These are phyloP conservation scores for Hygrophorus russula DNA, from an alignment of 768 basidiomycete genomes.

Conservation along the genomic window DNA sequence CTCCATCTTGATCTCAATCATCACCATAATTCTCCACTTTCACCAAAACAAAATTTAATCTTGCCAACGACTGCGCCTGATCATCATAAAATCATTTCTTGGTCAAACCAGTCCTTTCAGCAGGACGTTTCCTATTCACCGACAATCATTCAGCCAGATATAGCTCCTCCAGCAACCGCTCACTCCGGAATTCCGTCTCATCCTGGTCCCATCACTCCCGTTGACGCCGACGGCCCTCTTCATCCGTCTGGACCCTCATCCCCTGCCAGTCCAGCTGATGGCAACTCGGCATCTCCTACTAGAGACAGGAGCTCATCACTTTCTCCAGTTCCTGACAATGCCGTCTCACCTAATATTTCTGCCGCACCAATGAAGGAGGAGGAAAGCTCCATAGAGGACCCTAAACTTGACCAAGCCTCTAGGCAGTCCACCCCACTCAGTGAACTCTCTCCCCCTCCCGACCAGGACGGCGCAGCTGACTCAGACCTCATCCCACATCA, in stretches of 20 bases:
- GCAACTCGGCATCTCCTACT: conserved; percentile 8
- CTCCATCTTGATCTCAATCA: conserved; percentile 45
- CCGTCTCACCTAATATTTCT: conserved; percentile 7
- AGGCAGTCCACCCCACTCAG: conserved; percentile 64
- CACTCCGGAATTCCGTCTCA: not conserved
- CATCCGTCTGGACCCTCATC: conserved; percentile 12
- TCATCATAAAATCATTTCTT: conserved; percentile 21
- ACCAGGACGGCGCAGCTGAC: conserved; percentile 30
- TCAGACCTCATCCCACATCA: not conserved
- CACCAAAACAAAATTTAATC: conserved; percentile 32
- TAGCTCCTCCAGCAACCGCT: not conserved
- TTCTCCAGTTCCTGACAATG: conserved; percentile 36
- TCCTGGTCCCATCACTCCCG: conserved; percentile 14
- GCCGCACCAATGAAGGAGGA: conserved; percentile 9
- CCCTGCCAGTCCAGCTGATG: conserved; percentile 15
- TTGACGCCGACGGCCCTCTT: conserved; percentile 11
- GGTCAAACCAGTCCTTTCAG: conserved; percentile 16
- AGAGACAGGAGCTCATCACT: conserved; percentile 43
- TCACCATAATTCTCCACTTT: conserved; percentile 24
- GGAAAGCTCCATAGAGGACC: conserved; percentile 10
- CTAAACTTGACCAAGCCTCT: conserved; percentile 25
- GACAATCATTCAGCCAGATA: conserved; percentile 1
- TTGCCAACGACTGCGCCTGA: conserved; percentile 23
- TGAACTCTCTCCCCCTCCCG: conserved; percentile 61
- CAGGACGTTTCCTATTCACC: conserved; percentile 8